Base-by-base conservation (phyloP, 441 rosid species). In the Macaranga tanarius region DNA sequence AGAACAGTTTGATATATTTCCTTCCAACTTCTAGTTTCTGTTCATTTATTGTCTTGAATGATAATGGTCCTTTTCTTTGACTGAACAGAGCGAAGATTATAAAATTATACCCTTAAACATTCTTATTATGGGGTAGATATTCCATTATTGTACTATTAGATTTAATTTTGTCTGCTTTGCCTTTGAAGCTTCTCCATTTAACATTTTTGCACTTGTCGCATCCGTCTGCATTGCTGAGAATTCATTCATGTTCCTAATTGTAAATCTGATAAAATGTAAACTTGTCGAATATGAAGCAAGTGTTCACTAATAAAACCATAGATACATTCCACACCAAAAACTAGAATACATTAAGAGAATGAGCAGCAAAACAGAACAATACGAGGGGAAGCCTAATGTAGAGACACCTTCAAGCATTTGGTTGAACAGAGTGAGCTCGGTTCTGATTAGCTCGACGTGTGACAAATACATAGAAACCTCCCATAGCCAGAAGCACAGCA, bases 401-500 rank as follows among this genome's bases (percentile, higher is more conserved):
- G 17, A 62, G 58, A 62, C 4, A 2, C 20, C 22, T 11, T 84
- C 80, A 85, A 48, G 75, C 85, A 71, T 80, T 76, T 23, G 84
- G 79, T 70, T 81, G 80, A 59, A 80, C 78, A 52, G 84, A 73
- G 42, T 44, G 79, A 62, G 83, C 75, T 52, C 76, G 82, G 64
- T 72, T 83, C 61, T 73, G 26, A 59, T 86, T 83, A 64, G 73
- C 77, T 31, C 80, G 72, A 12, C 86, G 88, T 1, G 73, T 75
- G 70, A 70, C 61, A 16, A 57, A 73, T 12, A 81, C 83, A 69
- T 79, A 58, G 70, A 77, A 84, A 45, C 65, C 84, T 3, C 83
- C 84, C 85, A 86, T 70, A 2, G 85, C 81, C 38, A 80, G 17
- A 48, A 85, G 54, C 77, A 79, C 84, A 7, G 75, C 79, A 72